Base-by-base conservation (phyloP, 768 basidiomycete genomes). In the Galerina marginata region DNA sequence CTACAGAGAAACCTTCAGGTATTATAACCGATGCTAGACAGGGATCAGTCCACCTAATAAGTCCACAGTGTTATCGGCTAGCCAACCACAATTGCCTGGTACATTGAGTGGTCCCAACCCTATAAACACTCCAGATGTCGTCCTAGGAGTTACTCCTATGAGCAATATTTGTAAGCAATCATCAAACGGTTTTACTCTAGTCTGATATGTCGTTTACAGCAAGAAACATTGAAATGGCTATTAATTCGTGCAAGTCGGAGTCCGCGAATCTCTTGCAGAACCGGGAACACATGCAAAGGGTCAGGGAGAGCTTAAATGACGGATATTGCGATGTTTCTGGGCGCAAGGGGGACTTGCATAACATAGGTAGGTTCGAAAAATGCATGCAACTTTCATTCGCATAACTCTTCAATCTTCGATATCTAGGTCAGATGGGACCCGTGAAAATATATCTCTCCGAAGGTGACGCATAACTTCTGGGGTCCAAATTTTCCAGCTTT, bases 311-410 rank as follows among this genome's bases (percentile, higher is more conserved):
- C 7, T 68, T 90, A n/a, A 80, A 91, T 62, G 90, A 92, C 62
- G 89, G 90, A 2, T 95, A 94, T 67, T 94, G 93, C 63, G 93
- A 95, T 71, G 74, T 88, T 11, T 88, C 87, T 51, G 91, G 89
- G 1, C 77, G 82, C 45, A 78, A 79, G 15, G 84, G 83, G 7
- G 83, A 92, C 68, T 73, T 94, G 54, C 80, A 77, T 36, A 72
- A 82, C 43, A 77, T 88, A n/a, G 92, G 91, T 86, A 62, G 47
- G 82, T 66, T 43, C 43, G 23, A 33, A 20, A 26, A 15, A 43
- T 48, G 20, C 12, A 23, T 26, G 29, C 37, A 43, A 7, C 14
- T 26, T 26, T 4, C 26, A 16, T 38, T 43, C 14, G 46, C 26
- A 9, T 55, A 33, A 36, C n/a, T 38, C 26, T 60, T 55, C 61